These are phyloP conservation scores for Botrytis fabae DNA, from an alignment of 2,329 filamentous ascomycete species.

Conservation along the genomic window DNA sequence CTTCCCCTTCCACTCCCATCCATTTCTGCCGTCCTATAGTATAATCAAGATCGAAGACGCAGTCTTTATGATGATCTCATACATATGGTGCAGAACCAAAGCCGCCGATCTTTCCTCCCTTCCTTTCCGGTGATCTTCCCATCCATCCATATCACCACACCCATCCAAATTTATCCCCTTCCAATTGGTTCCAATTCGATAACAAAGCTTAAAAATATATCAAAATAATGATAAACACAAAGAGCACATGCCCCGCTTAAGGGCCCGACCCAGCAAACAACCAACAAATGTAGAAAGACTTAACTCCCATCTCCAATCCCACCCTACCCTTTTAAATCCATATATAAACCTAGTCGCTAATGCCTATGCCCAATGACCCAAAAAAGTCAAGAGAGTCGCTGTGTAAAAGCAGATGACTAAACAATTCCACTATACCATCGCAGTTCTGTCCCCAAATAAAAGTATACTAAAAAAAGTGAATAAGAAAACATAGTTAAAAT, in stretches of 20 bases:
- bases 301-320: slow-evolving; percentile 18
- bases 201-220: neutral
- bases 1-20: neutral
- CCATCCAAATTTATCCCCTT: slow-evolving; percentile 11
- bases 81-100: neutral
- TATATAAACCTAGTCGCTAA: slow-evolving; percentile 20
- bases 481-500: slow-evolving; percentile 17
- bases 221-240: slow-evolving; percentile 4
- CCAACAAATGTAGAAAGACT: neutral
- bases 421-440: slow-evolving; percentile 5
- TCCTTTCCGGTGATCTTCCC: neutral
- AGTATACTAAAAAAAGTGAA: slow-evolving; percentile 18
- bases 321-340: slow-evolving; percentile 18
- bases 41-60: slow-evolving; percentile 4
- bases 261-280: slow-evolving; percentile 11
- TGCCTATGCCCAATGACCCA: slow-evolving; percentile 16
- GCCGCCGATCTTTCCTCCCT: neutral
- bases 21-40: neutral
- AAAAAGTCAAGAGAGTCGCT: slow-evolving; percentile 14
- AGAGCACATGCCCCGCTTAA: neutral
- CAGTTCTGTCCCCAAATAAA: slow-evolving; percentile 14
- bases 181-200: slow-evolving; percentile 11
- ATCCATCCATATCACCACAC: slow-evolving; percentile 12
- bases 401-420: slow-evolving; percentile 4
- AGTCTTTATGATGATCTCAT: neutral